Evolutionary conservation across 1,284 basidiomycete genomes (phyloP).

Genomic region (Schizophyllum commune): DNA sequence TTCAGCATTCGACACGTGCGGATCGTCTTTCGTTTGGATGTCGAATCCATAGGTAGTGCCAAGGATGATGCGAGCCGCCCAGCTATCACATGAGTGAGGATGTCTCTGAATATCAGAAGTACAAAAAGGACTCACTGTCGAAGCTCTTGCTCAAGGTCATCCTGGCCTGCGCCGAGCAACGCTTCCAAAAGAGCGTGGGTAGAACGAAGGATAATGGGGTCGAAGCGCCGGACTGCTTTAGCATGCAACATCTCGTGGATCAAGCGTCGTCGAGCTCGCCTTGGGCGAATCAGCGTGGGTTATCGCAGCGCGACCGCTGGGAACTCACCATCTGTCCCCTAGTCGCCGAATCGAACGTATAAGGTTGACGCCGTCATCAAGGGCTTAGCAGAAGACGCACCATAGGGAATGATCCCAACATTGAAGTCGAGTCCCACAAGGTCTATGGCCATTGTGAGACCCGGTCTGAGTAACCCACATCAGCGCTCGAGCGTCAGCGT

Average conservation of each 20-base stretch:
- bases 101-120: too few species aligned
- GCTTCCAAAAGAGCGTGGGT: background rate
- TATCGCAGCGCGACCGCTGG: too few species aligned
- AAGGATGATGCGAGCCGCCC: background rate
- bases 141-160: background rate
- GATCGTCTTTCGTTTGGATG: background rate
- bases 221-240: background rate
- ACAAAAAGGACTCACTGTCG: background rate
- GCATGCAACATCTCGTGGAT: background rate
- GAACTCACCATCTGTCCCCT: background rate
- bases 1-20: background rate
- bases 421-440: constrained; percentile 10
- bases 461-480: too few species aligned
- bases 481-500: too few species aligned
- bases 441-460: constrained; percentile 12
- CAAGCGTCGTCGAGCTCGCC: background rate
- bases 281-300: too few species aligned
- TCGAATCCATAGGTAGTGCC: background rate
- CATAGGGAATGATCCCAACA: constrained; percentile 1
- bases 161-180: background rate
- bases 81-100: background rate
- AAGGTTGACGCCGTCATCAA: too few species aligned
- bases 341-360: too few species aligned
- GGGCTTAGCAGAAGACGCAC: background rate
- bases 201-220: background rate